Evolutionary conservation across 2,329 filamentous ascomycete species (phyloP).

Genomic region (Aspergillus pseudonomiae): DNA sequence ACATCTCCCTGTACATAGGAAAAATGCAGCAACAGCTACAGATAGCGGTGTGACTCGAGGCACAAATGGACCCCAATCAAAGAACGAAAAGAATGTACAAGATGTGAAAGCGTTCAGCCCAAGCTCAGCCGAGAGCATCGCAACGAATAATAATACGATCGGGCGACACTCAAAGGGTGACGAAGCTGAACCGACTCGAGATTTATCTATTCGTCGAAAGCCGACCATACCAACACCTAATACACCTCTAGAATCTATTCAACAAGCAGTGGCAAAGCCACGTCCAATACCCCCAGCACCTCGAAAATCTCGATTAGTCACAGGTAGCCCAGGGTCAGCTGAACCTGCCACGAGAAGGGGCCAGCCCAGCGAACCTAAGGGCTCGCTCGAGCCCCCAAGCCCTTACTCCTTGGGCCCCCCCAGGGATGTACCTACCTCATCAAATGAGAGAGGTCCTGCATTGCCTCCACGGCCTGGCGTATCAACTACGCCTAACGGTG

Average conservation of each 20-base stretch:
- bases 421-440: conserved; percentile 15
- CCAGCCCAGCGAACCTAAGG: conserved; percentile 1
- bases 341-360: neutral
- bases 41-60: conserved; percentile 4
- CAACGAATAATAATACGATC: conserved; percentile 5
- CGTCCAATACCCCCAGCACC: conserved; percentile 22
- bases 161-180: conserved; percentile 10
- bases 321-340: neutral
- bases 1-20: conserved; percentile 28
- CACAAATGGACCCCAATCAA: conserved; percentile 11
- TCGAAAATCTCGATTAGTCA: conserved; percentile 14
- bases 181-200: conserved; percentile 5
- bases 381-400: conserved; percentile 11
- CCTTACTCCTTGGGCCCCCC: conserved; percentile 20
- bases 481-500: conserved; percentile 4
- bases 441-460: conserved; percentile 26
- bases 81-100: conserved; percentile 15
- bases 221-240: conserved; percentile 7
- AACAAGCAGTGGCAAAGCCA: conserved; percentile 15
- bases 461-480: conserved; percentile 30
- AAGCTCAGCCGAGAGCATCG: conserved; percentile 25
- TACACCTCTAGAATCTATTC: conserved; percentile 6
- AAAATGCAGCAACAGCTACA: conserved; percentile 15
- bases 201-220: conserved; percentile 15
- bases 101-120: conserved; percentile 28